phyloP scores from a whole-genome alignment of 179 eudicot species.

The Beta macrorhiza region DNA sequence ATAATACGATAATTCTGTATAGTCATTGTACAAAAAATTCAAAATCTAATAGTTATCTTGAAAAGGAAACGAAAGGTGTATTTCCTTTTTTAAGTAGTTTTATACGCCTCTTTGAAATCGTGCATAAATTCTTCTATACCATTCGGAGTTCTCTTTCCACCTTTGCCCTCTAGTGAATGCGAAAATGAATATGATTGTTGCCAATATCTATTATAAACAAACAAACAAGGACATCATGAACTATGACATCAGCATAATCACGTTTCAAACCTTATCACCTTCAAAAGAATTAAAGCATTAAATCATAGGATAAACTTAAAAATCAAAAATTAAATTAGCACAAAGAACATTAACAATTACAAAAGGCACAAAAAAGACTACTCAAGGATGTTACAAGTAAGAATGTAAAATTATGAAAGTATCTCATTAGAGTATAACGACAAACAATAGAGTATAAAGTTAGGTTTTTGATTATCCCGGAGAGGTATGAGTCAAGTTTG shows the following conservation, averaged over 20 bases:
- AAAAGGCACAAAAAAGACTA: neutral
- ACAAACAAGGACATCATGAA: conserved; percentile 4
- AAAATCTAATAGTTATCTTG: neutral
- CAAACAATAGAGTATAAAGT: too few species aligned
- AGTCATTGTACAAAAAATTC: neutral
- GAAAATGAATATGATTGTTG: neutral
- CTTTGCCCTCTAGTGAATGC: neutral
- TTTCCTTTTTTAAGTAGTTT: neutral
- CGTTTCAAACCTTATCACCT: too few species aligned
- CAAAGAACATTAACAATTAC: neutral
- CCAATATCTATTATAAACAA: neutral
- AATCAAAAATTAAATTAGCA: neutral
- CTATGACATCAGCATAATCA: neutral
- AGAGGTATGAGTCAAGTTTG: too few species aligned
- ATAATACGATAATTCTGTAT: neutral
- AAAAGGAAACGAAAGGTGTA: neutral
- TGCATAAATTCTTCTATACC: neutral
- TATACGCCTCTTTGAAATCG: neutral
- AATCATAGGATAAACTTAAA: neutral
- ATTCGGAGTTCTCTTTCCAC: neutral
- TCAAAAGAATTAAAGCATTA: neutral
- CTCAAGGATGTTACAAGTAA: neutral
- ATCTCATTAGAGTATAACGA: too few species aligned
- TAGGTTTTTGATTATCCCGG: too few species aligned
- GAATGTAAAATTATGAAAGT: too few species aligned